Evolutionary conservation across 805 yeast genomes (phyloP).

Genomic region (Kuraishia floccosa): DNA sequence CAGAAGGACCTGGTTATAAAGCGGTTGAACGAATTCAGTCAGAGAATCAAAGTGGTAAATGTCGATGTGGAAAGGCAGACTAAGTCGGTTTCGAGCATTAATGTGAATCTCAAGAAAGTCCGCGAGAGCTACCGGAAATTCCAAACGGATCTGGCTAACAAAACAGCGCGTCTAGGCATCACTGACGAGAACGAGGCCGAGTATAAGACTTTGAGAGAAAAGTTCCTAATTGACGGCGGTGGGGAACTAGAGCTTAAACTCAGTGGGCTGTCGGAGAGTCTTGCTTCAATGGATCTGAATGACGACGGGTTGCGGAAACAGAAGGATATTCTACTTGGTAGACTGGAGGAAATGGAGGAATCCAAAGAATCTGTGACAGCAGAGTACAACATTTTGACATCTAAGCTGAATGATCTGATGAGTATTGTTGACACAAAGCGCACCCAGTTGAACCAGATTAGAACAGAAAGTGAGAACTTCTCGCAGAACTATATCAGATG

Average conservation of each 20-base stretch:
- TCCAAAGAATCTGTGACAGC: slow-evolving; percentile 18
- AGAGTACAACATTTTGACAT: slow-evolving; percentile 16
- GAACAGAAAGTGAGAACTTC: slow-evolving; percentile 22
- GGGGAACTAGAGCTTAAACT: slow-evolving; percentile 18
- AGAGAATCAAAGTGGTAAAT: slow-evolving; percentile 35
- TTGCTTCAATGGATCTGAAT: no score
- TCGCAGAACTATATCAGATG: slow-evolving; percentile 42
- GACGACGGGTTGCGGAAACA: slow-evolving; percentile 22
- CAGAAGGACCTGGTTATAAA: slow-evolving; percentile 35
- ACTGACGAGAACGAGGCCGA: slow-evolving; percentile 40
- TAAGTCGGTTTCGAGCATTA: slow-evolving; percentile 24
- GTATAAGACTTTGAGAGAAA: slow-evolving; percentile 46
- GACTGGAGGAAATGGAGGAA: slow-evolving; percentile 20
- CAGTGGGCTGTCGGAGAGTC: no score
- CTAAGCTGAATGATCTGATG: slow-evolving; percentile 15
- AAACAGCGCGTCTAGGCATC: slow-evolving; percentile 16
- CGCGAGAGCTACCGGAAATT: slow-evolving; percentile 13
- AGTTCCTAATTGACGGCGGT: slow-evolving; percentile 44
- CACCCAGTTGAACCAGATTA: slow-evolving; percentile 14
- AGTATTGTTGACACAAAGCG: slow-evolving; percentile 18
- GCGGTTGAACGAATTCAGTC: slow-evolving; percentile 33
- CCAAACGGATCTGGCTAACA: slow-evolving; percentile 19
- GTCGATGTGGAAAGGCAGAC: slow-evolving; percentile 44
- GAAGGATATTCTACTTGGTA: slow-evolving; percentile 19
- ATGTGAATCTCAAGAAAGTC: slow-evolving; percentile 10